Conservation (phyloP, 441 rosid species). For the Croton laevigatus region DNA sequence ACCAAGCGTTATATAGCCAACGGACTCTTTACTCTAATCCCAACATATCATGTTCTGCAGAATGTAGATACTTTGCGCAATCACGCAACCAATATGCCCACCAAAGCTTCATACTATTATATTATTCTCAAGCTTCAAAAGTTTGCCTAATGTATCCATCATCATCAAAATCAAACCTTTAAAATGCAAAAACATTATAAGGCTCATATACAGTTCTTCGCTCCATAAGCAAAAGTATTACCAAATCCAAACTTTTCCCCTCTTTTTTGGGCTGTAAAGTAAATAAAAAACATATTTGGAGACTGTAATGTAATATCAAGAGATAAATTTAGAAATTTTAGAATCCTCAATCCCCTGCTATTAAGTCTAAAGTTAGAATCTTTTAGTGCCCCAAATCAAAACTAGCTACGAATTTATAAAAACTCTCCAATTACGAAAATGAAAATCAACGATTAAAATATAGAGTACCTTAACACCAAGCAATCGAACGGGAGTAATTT, state of each 20-base stretch:
- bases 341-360: too few relatives aligned
- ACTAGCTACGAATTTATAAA: too few relatives aligned
- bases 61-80: background rate
- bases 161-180: background rate
- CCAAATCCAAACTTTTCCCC: too few relatives aligned
- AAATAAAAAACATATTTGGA: background rate
- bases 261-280: background rate
- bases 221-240: background rate
- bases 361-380: too few relatives aligned
- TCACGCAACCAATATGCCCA: background rate
- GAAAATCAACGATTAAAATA: background rate
- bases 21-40: too few relatives aligned
- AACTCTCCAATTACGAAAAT: too few relatives aligned
- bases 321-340: too few relatives aligned
- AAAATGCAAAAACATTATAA: background rate
- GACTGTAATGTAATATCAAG: too few relatives aligned
- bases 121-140: background rate
- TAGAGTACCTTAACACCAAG: conserved; percentile 75
- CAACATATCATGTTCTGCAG: background rate
- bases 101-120: background rate
- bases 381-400: too few relatives aligned
- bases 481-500: conserved; percentile 61
- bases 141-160: background rate
- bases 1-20: background rate
- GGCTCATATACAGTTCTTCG: background rate